Base-by-base conservation (phyloP, 441 rosid genomes). In the Adansonia grandidieri region DNA sequence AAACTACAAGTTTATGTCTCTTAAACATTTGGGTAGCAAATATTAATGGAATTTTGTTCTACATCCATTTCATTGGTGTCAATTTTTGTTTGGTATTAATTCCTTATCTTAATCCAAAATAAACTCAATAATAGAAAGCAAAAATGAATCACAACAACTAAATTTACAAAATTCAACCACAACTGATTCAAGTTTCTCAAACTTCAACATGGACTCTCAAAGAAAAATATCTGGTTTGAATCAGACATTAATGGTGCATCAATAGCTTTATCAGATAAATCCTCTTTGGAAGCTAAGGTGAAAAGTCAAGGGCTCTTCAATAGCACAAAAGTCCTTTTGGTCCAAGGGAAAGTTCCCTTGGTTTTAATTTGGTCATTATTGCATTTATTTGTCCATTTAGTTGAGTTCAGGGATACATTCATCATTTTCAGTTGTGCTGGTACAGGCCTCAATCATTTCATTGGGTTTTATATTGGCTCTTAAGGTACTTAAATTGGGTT, bases 131-230 rank as follows among this genome's bases (percentile, higher is more conserved):
- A 32, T 2, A 37, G 13, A 71, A 53, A 40, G 15, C 3, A 11
- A 68, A 28, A 68, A 44, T 40, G 45, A 32, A 28, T 71, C 47
- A 32, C 40, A 51, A 71, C 45, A 71, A 53, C n/a, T 53, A 71
- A n/a, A 71, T 71, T 51, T 51, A 45, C 14, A 4, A 71, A 71
- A n/a, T 71, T 51, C 24, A 53, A 71, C 75, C 14, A 53, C n/a
- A 8, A 32, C 15, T 53, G 45, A 51, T 71, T 28, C 60, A n/a
- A 51, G 24, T 7, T 71, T 71, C 47, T 28, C 20, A 71, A 71
- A 51, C n/a, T 14, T 15, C 53, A 45, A 51, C 44, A 71, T 51
- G n/a, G 44, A 57, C 56, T 71, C 24, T 28, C 62, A 28, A 51
- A 71, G 61, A 53, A 69, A 70, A 37, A 9, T n/a, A 17, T 9